phyloP scores from a whole-genome alignment of 768 basidiomycete species.

The Pholiota molesta region DNA sequence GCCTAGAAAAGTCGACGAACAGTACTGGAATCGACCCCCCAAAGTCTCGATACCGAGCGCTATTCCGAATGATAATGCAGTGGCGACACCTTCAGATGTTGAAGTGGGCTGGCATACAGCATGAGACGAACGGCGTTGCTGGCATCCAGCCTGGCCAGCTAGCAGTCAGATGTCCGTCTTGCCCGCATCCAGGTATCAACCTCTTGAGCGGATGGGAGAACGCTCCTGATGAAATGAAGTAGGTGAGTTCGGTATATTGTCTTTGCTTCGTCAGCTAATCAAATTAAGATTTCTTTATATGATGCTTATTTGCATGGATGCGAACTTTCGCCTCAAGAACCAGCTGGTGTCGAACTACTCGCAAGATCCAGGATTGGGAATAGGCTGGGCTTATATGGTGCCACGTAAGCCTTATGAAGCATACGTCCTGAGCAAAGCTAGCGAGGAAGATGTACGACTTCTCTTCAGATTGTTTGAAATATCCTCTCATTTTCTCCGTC shows the following conservation, averaged over 20 bases:
- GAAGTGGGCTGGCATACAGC: not conserved
- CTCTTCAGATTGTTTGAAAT: not conserved
- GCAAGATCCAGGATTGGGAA: slow-evolving; percentile 9
- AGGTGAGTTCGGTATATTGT: not conserved
- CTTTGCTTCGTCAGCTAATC: not conserved
- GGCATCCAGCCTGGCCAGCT: not conserved
- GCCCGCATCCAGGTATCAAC: slow-evolving; percentile 4
- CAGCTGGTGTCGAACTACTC: slow-evolving; percentile 15
- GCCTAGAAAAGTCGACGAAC: slow-evolving; percentile 9
- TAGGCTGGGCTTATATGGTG: slow-evolving; percentile 14
- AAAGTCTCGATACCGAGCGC: slow-evolving; percentile 13
- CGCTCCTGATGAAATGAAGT: not conserved
- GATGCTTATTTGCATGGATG: slow-evolving; percentile 14
- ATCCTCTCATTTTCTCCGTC: not conserved
- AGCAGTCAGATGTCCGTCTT: not conserved
- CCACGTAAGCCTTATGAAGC: slow-evolving; percentile 9
- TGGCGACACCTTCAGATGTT: not conserved
- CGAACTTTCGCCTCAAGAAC: slow-evolving; percentile 17
- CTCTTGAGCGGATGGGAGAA: not conserved
- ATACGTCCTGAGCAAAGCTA: slow-evolving; percentile 12
- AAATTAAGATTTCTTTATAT: slow-evolving; percentile 17
- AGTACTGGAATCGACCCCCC: slow-evolving; percentile 7
- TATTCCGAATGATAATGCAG: not conserved
- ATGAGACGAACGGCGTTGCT: not conserved
- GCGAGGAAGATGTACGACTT: slow-evolving; percentile 15